phyloP scores from a whole-genome alignment of 345 rosid genomes.

The Eucalyptus pumila region DNA sequence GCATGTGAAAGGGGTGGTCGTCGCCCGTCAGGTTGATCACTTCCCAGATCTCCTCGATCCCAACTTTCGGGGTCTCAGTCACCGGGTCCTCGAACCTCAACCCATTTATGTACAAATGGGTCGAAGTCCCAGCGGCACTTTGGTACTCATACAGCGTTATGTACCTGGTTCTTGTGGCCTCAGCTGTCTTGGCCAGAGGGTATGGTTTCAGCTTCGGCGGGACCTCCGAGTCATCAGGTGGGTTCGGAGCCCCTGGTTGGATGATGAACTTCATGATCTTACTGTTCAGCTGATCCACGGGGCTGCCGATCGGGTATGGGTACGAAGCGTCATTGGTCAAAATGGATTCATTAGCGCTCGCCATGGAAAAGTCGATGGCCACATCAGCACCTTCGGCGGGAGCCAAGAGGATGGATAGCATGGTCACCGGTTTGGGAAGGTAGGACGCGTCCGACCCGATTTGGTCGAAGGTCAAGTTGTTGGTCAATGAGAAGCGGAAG shows the following conservation, averaged over 20 bases:
- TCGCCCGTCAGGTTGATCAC: constrained; percentile 73
- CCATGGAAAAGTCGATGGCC: constrained; percentile 48
- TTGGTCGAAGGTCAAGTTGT: constrained; percentile 42
- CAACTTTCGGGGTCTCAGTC: constrained; percentile 48
- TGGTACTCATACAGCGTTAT: constrained; percentile 67
- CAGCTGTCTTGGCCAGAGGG: constrained; percentile 6
- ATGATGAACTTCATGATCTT: constrained; percentile 63
- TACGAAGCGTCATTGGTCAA: constrained; percentile 48
- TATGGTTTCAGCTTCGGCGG: constrained; percentile 35
- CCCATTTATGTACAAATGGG: constrained; percentile 63
- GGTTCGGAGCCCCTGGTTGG: background rate
- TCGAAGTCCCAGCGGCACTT: constrained; percentile 33
- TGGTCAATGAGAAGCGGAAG: constrained; percentile 46
- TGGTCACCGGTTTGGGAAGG: constrained; percentile 16
- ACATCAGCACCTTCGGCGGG: constrained; percentile 75
- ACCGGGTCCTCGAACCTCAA: constrained; percentile 36
- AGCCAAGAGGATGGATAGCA: constrained; percentile 26
- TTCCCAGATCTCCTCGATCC: constrained; percentile 71
- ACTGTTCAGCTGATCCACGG: constrained; percentile 35
- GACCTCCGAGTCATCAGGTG: constrained; percentile 23
- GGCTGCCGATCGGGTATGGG: constrained; percentile 57
- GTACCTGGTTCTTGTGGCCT: constrained; percentile 33
- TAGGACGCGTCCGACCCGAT: constrained; percentile 63
- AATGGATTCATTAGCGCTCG: constrained; percentile 14
- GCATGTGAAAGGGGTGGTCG: constrained; percentile 85